Percentiles rank a stretch among this genome's conserved stretches.
phyloP scores from a whole-genome alignment of 768 basidiomycete species.

The Cytidiella melzeri region DNA sequence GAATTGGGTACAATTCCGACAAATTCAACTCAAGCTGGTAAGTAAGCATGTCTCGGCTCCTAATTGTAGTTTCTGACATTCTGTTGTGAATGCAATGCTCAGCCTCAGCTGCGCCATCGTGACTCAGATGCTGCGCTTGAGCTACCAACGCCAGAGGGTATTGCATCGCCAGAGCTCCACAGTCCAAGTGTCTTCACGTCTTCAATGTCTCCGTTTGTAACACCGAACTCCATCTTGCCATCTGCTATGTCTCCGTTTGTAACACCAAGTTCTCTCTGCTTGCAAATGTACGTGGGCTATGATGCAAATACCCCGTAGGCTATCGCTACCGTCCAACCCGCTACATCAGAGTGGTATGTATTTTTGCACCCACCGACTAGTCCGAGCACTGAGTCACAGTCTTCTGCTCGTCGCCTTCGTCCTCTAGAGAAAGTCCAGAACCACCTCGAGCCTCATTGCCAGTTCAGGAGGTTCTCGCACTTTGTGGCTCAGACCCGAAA shows the following conservation, averaged over 20 bases:
- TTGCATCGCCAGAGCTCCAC: conserved; percentile 10
- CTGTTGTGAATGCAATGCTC: neutral
- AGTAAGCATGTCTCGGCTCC: neutral
- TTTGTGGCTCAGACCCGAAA: neutral
- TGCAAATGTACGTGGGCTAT: neutral
- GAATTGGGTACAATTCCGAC: neutral
- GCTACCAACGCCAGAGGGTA: conserved; percentile 11
- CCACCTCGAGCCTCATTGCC: no score
- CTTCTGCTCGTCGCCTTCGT: neutral
- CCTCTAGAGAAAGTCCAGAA: neutral
- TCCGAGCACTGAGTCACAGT: neutral
- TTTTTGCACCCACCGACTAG: neutral
- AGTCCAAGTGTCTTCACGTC: neutral
- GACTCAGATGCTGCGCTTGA: neutral
- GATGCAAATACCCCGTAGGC: neutral
- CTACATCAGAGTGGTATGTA: neutral
- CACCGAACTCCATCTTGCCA: neutral
- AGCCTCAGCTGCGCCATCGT: neutral
- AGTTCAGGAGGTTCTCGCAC: neutral
- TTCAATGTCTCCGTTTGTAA: neutral
- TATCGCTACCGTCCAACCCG: neutral
- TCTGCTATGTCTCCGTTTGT: neutral
- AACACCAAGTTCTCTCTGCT: neutral
- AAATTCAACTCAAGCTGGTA: neutral
- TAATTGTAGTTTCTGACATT: neutral